Evolutionary conservation across 257 asterid genomes (phyloP).

Genomic region (Nicotiana tomentosiformis): DNA sequence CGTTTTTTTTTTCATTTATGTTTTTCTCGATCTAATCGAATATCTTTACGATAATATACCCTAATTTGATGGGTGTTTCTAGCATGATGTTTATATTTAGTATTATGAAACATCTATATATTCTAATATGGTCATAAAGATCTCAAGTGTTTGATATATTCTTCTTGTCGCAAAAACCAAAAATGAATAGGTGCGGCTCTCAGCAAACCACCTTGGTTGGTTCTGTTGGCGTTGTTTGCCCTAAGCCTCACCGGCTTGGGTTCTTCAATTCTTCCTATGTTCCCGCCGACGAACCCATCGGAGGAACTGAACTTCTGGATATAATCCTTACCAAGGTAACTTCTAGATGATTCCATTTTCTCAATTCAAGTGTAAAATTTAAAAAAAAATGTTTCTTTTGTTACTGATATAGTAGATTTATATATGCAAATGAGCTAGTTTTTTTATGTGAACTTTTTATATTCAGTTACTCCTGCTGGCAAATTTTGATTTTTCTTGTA

Average conservation of each 20-base stretch:
- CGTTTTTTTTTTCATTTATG: neutral
- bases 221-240: conserved; percentile 10
- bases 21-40: neutral
- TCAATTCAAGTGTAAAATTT: neutral
- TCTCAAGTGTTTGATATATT: neutral
- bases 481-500: neutral
- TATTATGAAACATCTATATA: neutral
- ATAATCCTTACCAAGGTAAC: neutral
- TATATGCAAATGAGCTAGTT: neutral
- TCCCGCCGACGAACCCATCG: neutral
- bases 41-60: too few species aligned
- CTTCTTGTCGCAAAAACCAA: neutral
- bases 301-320: conserved; percentile 2
- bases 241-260: neutral
- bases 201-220: neutral
- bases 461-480: neutral
- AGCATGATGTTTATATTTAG: neutral
- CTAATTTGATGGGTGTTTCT: neutral
- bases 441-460: neutral
- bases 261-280: neutral
- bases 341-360: neutral
- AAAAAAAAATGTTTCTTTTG: neutral
- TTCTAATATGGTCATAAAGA: neutral
- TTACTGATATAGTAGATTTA: neutral
- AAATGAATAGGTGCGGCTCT: neutral